Conservation (phyloP, 1,284 basidiomycete genomes). For the Pulchroboletus neoregius region DNA sequence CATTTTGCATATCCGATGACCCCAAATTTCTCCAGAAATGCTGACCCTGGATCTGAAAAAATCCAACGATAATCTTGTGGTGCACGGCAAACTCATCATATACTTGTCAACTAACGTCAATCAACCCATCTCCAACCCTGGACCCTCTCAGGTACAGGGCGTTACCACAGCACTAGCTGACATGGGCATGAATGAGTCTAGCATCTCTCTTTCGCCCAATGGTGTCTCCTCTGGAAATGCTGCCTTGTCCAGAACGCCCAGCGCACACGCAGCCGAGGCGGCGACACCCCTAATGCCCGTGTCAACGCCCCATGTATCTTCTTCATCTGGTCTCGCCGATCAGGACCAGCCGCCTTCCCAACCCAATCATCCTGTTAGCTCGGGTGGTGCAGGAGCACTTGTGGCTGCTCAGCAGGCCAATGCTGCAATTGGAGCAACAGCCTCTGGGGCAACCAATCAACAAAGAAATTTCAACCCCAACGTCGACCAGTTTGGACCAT, state of each 20-base stretch:
- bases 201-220: conserved; percentile 49
- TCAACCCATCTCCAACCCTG: conserved; percentile 73
- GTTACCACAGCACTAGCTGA: conserved; percentile 53
- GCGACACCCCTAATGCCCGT: conserved; percentile 34
- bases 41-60: conserved; percentile 86
- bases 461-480: conserved; percentile 81
- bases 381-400: conserved; percentile 16
- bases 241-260: conserved; percentile 51
- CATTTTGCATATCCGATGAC: background rate
- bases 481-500: conserved; percentile 77
- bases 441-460: conserved; percentile 37
- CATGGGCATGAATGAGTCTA: conserved; percentile 54
- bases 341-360: conserved; percentile 26
- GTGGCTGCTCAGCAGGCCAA: conserved; percentile 21
- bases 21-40: conserved; percentile 58
- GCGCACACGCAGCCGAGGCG: conserved; percentile 50
- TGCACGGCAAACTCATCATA: conserved; percentile 88
- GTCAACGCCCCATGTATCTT: conserved; percentile 37
- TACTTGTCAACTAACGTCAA: conserved; percentile 83
- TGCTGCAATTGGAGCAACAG: conserved; percentile 24
- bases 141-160: conserved; percentile 59
- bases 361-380: conserved; percentile 27
- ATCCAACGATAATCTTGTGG: conserved; percentile 84
- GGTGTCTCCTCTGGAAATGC: conserved; percentile 32
- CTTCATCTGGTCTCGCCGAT: conserved; percentile 25